Evolutionary conservation across 306 rosid genomes (phyloP).

Genomic region (Cucumis melo): DNA sequence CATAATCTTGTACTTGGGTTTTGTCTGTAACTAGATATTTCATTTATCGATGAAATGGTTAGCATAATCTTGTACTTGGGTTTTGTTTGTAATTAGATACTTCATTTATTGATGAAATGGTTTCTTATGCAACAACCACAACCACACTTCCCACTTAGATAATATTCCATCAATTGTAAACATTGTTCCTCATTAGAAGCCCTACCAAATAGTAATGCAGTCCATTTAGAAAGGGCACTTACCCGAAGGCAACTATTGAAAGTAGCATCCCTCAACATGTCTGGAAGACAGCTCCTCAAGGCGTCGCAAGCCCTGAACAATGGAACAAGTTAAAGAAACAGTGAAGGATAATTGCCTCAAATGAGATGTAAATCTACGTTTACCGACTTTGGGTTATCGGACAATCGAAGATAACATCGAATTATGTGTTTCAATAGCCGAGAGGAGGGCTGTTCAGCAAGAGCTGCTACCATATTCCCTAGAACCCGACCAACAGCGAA

Average conservation of each 20-base stretch:
- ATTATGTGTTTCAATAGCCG: slow-evolving; percentile 59
- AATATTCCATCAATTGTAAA: neutral
- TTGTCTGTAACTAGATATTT: too few relatives aligned
- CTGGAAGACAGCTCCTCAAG: slow-evolving; percentile 57
- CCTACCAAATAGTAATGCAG: neutral
- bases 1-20: too few relatives aligned
- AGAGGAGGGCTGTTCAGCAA: slow-evolving; percentile 54
- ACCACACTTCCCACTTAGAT: neutral
- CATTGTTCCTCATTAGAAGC: neutral
- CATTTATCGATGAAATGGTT: too few relatives aligned
- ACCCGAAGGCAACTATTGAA: slow-evolving; percentile 51
- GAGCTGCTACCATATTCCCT: slow-evolving; percentile 44
- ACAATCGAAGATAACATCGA: slow-evolving; percentile 57
- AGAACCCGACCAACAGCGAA: slow-evolving; percentile 51
- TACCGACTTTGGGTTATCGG: slow-evolving; percentile 50
- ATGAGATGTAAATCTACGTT: slow-evolving; percentile 2
- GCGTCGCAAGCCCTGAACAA: slow-evolving; percentile 56
- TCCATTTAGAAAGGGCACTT: slow-evolving; percentile 13
- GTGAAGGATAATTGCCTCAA: neutral
- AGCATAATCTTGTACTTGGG: too few relatives aligned
- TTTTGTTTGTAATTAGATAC: too few relatives aligned
- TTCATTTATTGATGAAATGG: too few relatives aligned
- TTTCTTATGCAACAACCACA: too few relatives aligned
- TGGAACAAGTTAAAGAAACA: neutral
- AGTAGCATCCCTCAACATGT: slow-evolving; percentile 46